Evolutionary conservation across 306 rosid species (phyloP), one percentile per base, ranked within the genome.

Genomic region (Glycine soja): DNA sequence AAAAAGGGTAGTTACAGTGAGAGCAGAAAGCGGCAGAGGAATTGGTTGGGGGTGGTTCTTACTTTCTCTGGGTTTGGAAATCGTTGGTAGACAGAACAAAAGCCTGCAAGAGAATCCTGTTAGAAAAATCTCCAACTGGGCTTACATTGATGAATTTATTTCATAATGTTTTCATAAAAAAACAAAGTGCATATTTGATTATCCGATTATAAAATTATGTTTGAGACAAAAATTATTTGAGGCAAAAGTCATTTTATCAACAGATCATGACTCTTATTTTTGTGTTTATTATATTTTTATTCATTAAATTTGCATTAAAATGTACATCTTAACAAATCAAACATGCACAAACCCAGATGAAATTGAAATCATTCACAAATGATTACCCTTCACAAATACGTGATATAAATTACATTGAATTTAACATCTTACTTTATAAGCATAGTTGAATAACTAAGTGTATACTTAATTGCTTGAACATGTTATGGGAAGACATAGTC

Each of bases 71-170:
- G 76, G 83, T 57, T 80, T 69, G 67, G 85, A 80, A 88, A 85
- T 78, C 70, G 70, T 62, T 75, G 88, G 82, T 76, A 82, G 77
- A 89, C 87, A 79, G 81, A 80, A 69, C 30, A 82, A 91, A 92
- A 86, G 90, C 86, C 90, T 91, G 95, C 89, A 82, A 88, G 77
- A 85, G 78, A 90, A 86, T 85, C 91, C 12, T 66, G 32, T 40
- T 65, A 7, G 7, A n/a, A 65, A 38, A 65, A 40, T 65, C 71
- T 65, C 30, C 71, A 38, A 7, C 7, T 14, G 51, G 70, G 12
- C 50, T 38, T 14, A 4, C 47, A 38, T 40, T 42, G 8, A 42
- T n/a, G 15, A 66, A 40, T 15, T 40, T 8, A 43, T 66, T 66
- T 66, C 14, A 66, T 15, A 40, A 14, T 38, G 14, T 12, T 65